Evolutionary conservation across 179 eudicot species (phyloP).

Genomic region (Drosera spatulata): DNA sequence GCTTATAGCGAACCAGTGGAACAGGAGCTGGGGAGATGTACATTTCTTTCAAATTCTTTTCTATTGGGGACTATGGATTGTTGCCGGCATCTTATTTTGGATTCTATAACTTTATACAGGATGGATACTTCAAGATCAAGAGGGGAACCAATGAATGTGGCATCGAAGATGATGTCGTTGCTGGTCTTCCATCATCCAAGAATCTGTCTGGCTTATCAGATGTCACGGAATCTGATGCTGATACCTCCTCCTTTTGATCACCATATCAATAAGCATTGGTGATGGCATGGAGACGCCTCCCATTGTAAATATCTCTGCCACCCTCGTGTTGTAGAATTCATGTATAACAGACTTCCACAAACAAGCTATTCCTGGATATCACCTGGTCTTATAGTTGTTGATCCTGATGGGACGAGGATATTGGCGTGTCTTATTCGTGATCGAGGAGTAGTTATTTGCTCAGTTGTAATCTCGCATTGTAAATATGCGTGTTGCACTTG

Average conservation of each 20-base stretch:
- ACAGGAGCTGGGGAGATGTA: slow-evolving; percentile 94
- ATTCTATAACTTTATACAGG: slow-evolving; percentile 25
- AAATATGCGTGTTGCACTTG: too few relatives aligned
- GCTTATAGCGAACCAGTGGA: slow-evolving; percentile 96
- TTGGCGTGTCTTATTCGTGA: too few relatives aligned
- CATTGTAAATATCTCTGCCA: too few relatives aligned
- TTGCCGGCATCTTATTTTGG: neutral
- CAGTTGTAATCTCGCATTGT: too few relatives aligned
- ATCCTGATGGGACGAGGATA: too few relatives aligned
- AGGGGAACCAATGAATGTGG: slow-evolving; percentile 88
- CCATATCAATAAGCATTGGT: neutral
- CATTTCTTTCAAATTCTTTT: slow-evolving; percentile 14
- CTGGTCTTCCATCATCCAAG: slow-evolving; percentile 69
- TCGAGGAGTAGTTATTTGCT: too few relatives aligned
- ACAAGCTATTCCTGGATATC: too few relatives aligned
- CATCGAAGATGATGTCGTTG: slow-evolving; percentile 62
- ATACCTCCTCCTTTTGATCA: slow-evolving; percentile 1
- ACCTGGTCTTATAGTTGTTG: too few relatives aligned
- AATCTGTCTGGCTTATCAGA: slow-evolving; percentile 33
- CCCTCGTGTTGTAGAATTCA: too few relatives aligned
- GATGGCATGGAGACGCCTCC: too few relatives aligned
- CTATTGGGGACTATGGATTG: neutral
- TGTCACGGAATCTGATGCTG: slow-evolving; percentile 17
- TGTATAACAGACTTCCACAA: too few relatives aligned
- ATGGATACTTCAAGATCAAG: slow-evolving; percentile 85